Percentiles rank a stretch among this genome's conserved stretches.
Evolutionary conservation across 331 rosid genomes (phyloP).

Genomic region (Arachis monticola): DNA sequence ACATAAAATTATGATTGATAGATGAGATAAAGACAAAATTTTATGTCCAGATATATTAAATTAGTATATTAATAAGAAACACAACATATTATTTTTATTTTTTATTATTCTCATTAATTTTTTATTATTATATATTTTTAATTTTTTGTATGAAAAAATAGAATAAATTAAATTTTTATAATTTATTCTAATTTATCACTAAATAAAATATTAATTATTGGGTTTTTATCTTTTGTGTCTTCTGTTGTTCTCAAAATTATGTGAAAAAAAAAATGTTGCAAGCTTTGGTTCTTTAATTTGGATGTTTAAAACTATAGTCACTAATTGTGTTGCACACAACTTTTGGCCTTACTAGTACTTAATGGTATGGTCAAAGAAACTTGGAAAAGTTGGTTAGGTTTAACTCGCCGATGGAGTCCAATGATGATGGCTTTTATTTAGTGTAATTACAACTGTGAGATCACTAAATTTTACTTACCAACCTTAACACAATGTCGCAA

Average conservation of each 20-base stretch:
- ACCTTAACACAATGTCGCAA: conserved; percentile 20
- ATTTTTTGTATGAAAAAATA: too few species aligned
- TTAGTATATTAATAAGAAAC: too few species aligned
- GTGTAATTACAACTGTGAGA: conserved; percentile 20
- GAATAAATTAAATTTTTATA: too few species aligned
- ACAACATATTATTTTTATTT: too few species aligned
- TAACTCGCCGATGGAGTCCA: background rate
- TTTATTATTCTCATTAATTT: too few species aligned
- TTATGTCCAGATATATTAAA: too few species aligned
- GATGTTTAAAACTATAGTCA: conserved; percentile 10
- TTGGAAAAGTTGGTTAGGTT: conserved; percentile 25
- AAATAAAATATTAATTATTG: too few species aligned
- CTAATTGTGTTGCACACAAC: conserved; percentile 11
- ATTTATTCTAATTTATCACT: too few species aligned
- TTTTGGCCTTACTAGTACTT: conserved; percentile 11
- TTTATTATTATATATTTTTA: too few species aligned
- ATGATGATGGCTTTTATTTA: background rate
- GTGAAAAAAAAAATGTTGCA: conserved; percentile 10
- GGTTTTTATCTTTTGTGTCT: too few species aligned
- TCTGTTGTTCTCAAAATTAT: background rate
- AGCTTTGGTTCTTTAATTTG: conserved; percentile 1
- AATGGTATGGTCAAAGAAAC: conserved; percentile 27
- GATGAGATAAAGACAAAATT: too few species aligned
- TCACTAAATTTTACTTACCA: conserved; percentile 20
- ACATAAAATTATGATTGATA: too few species aligned